Conservation (phyloP, 352 stramenopile species). For the Pythium myriotylum region DNA sequence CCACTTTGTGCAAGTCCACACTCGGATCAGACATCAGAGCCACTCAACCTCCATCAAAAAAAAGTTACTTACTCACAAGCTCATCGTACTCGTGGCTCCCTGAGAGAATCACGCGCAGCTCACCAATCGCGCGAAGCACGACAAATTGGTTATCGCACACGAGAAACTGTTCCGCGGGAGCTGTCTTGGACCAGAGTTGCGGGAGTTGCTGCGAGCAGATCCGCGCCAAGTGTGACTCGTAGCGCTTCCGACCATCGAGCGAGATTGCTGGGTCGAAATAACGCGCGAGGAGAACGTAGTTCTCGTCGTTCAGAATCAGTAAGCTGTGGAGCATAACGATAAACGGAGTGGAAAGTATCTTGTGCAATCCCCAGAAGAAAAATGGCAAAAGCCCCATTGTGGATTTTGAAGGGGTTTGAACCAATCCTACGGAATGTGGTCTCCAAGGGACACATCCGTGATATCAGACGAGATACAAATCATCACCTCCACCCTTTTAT, state of each 20-base stretch:
- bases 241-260: constrained; percentile 46
- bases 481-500: not conserved
- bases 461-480: not conserved
- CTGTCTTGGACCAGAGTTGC: constrained; percentile 32
- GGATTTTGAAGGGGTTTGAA: constrained; percentile 2
- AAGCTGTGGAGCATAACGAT: constrained; percentile 68
- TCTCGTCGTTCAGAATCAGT: constrained; percentile 63
- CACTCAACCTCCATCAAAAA: too few species aligned
- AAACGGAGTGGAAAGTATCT: not conserved
- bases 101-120: constrained; percentile 62
- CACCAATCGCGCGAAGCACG: constrained; percentile 55
- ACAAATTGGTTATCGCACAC: constrained; percentile 63
- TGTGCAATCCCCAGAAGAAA: too few species aligned
- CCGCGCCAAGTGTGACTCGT: constrained; percentile 51
- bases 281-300: constrained; percentile 63
- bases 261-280: constrained; percentile 61
- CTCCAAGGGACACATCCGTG: not conserved
- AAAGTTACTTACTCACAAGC: constrained; percentile 53
- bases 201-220: constrained; percentile 43
- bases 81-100: constrained; percentile 73
- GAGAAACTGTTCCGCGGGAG: constrained; percentile 46
- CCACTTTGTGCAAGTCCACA: too few species aligned
- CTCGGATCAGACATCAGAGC: too few species aligned
- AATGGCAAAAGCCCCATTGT: not conserved
- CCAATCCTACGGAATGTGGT: not conserved